A percentile compares a stretch with the other conserved stretches of the same genome.
Evolutionary conservation across 106 monocot species (phyloP).

Genomic region (Allium sativum): DNA sequence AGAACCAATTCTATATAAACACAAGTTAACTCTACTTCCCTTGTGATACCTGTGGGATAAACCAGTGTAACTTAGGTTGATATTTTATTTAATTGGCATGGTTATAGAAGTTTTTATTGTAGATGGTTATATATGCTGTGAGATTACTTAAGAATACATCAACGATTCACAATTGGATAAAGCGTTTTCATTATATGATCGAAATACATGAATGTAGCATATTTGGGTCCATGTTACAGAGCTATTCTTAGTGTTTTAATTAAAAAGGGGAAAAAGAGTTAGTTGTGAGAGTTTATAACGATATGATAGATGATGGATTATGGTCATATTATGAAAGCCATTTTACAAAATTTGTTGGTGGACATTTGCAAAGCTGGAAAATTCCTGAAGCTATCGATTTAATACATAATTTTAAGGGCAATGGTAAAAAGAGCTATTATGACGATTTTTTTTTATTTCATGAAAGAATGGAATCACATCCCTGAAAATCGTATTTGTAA

Average conservation of each 20-base stretch:
- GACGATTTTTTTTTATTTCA: constrained; percentile 52
- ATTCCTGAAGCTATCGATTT: constrained; percentile 39
- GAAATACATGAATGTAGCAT: constrained; percentile 25
- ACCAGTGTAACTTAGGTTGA: too few relatives aligned
- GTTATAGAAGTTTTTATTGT: constrained; percentile 5
- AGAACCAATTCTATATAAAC: too few relatives aligned
- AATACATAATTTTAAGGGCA: constrained; percentile 24
- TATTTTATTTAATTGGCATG: constrained; percentile 12
- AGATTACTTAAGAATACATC: constrained; percentile 41
- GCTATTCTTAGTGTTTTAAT: constrained; percentile 31
- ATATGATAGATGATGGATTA: constrained; percentile 46
- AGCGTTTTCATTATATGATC: constrained; percentile 39
- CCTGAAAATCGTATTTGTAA: constrained; percentile 47
- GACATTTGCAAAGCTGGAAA: constrained; percentile 31
- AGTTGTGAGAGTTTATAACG: constrained; percentile 45
- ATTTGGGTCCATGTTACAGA: constrained; percentile 28
- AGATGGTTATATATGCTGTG: constrained; percentile 28
- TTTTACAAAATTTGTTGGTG: constrained; percentile 33
- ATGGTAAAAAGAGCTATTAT: constrained; percentile 52
- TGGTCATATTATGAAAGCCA: constrained; percentile 20
- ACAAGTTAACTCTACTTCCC: too few relatives aligned
- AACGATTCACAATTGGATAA: constrained; percentile 17
- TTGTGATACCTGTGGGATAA: too few relatives aligned
- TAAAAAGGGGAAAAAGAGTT: constrained; percentile 21
- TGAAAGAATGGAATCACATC: constrained; percentile 49